Evolutionary conservation across 805 yeast species (phyloP).

Genomic region (Isabelozyma heimii): DNA sequence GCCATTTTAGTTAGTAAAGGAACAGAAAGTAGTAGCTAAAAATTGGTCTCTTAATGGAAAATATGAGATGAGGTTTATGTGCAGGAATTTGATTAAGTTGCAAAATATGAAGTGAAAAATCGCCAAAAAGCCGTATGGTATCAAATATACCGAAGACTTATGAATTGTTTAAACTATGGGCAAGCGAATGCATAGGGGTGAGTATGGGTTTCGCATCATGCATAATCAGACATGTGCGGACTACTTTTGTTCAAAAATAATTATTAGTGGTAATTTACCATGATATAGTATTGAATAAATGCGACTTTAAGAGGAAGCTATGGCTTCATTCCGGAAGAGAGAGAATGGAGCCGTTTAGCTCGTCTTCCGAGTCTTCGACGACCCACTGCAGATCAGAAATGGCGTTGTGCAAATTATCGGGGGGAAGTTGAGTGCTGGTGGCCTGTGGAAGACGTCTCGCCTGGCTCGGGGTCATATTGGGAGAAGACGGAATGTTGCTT

Average conservation of each 20-base stretch:
- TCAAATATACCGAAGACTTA: too few relatives aligned
- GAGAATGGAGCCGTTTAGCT: conserved; percentile 19
- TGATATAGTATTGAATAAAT: too few relatives aligned
- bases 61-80: conserved; percentile 1
- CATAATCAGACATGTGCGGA: too few relatives aligned
- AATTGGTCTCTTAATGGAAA: conserved; percentile 4
- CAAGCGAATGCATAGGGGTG: too few relatives aligned
- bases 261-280: too few relatives aligned
- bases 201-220: too few relatives aligned
- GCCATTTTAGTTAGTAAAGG: conserved; percentile 56
- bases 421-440: not conserved
- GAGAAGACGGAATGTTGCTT: conserved; percentile 12
- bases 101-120: not conserved
- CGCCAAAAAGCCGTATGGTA: too few relatives aligned
- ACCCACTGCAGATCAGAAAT: conserved; percentile 12
- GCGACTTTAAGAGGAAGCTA: too few relatives aligned
- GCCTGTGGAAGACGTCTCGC: not conserved
- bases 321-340: not conserved
- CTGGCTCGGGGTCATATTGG: conserved; percentile 10
- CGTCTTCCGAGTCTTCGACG: conserved; percentile 34
- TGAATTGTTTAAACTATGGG: too few relatives aligned
- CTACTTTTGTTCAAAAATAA: too few relatives aligned
- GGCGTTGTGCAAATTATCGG: not conserved
- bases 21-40: not conserved
- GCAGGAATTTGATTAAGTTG: not conserved